Evolutionary conservation across 2,329 filamentous ascomycete genomes (phyloP).

Genomic region (Amylocarpus encephaloides): DNA sequence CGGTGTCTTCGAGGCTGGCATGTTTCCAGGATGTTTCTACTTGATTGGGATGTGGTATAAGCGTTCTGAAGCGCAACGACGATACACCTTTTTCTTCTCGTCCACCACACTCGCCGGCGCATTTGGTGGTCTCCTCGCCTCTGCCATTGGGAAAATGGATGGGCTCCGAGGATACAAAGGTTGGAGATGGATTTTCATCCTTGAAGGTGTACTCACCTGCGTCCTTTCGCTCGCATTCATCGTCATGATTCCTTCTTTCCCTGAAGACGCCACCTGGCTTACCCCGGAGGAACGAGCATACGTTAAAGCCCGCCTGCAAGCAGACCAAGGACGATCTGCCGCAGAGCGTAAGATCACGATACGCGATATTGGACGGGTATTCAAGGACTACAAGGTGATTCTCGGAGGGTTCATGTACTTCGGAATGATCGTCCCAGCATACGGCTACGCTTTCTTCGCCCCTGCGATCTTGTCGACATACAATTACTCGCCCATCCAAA

Average conservation of each 20-base stretch:
- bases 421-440: constrained; percentile 70
- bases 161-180: constrained; percentile 59
- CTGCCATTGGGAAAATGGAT: constrained; percentile 85
- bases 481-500: constrained; percentile 50
- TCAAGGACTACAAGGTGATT: constrained; percentile 70
- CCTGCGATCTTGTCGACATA: constrained; percentile 65
- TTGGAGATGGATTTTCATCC: constrained; percentile 80
- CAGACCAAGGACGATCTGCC: constrained; percentile 62
- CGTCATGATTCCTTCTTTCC: constrained; percentile 68
- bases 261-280: constrained; percentile 69
- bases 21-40: constrained; percentile 71
- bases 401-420: constrained; percentile 77
- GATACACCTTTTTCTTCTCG: constrained; percentile 91
- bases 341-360: constrained; percentile 54
- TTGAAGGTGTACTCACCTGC: constrained; percentile 63
- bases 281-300: constrained; percentile 61
- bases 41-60: constrained; percentile 87
- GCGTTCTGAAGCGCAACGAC: constrained; percentile 78
- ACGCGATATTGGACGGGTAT: constrained; percentile 53
- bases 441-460: constrained; percentile 72
- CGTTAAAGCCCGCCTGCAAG: constrained; percentile 58
- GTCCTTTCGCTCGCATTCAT: constrained; percentile 56
- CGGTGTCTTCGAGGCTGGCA: constrained; percentile 68
- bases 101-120: constrained; percentile 73
- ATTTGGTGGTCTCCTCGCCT: constrained; percentile 80